These are phyloP conservation scores for Monosporozyma servazzii DNA, from an alignment of 805 yeast genomes.

Conservation along the genomic window DNA sequence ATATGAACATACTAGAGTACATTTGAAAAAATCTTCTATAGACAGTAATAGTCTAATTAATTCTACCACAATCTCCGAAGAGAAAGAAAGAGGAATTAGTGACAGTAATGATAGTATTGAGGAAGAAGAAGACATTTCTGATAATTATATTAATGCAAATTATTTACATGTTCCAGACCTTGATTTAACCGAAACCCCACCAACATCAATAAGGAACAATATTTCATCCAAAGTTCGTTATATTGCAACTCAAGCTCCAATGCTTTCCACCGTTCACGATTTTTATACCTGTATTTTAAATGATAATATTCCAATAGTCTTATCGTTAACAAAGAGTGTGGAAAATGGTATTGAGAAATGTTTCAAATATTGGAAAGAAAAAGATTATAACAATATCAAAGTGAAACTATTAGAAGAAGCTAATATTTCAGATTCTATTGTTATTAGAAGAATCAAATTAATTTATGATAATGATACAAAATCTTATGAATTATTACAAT, in stretches of 20 bases:
- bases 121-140: slow-evolving; percentile 11
- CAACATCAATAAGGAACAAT: slow-evolving; percentile 4
- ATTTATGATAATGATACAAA: slow-evolving; percentile 23
- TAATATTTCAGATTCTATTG: slow-evolving; percentile 7
- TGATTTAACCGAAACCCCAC: slow-evolving; percentile 3
- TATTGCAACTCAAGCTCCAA: slow-evolving; percentile 90
- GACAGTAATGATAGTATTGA: neutral
- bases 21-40: slow-evolving; percentile 30
- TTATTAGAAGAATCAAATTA: slow-evolving; percentile 34
- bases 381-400: slow-evolving; percentile 34
- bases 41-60: neutral
- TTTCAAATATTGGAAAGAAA: slow-evolving; percentile 68
- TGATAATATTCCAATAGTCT: slow-evolving; percentile 52
- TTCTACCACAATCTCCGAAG: neutral
- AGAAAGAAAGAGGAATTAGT: neutral
- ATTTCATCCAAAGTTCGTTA: slow-evolving; percentile 35
- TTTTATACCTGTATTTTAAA: slow-evolving; percentile 74
- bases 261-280: slow-evolving; percentile 62
- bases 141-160: slow-evolving; percentile 83
- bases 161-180: slow-evolving; percentile 36
- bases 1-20: slow-evolving; percentile 77
- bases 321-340: slow-evolving; percentile 65
- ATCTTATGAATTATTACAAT: slow-evolving; percentile 49
- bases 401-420: slow-evolving; percentile 22
- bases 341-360: slow-evolving; percentile 81